phyloP scores from a whole-genome alignment of 768 basidiomycete genomes.

The Mycena crocata region DNA sequence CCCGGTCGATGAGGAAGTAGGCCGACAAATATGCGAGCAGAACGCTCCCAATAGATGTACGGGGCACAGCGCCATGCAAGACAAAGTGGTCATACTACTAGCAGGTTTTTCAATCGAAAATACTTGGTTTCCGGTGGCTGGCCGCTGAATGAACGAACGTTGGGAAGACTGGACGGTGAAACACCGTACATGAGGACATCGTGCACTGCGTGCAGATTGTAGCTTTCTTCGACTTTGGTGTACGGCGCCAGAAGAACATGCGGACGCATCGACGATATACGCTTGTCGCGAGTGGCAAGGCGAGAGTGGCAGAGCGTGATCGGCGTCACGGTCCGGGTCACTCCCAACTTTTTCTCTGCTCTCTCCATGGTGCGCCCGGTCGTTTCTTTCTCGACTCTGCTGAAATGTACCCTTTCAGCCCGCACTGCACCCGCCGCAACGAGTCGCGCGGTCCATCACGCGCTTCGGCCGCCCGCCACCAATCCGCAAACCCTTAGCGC shows the following conservation, averaged over 20 bases:
- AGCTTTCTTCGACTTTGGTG: constrained; percentile 98
- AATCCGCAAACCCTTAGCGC: constrained; percentile 56
- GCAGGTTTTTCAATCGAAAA: constrained; percentile 19
- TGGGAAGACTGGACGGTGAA: constrained; percentile 50
- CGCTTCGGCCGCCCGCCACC: constrained; percentile 68
- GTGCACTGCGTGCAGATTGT: constrained; percentile 92
- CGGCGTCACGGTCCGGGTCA: too few relatives aligned
- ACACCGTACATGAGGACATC: constrained; percentile 88
- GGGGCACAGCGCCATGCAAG: constrained; percentile 90
- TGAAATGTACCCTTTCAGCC: too few relatives aligned
- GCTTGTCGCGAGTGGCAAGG: too few relatives aligned
- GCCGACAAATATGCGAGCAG: constrained; percentile 73
- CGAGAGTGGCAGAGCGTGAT: too few relatives aligned
- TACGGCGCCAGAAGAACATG: constrained; percentile 88
- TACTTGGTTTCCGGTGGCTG: neutral
- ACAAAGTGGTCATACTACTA: constrained; percentile 88
- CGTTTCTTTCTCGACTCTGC: too few relatives aligned
- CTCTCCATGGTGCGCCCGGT: neutral
- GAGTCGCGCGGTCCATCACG: constrained; percentile 45
- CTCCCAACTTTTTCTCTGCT: neutral
- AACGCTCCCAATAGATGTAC: constrained; percentile 86
- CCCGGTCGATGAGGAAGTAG: constrained; percentile 58
- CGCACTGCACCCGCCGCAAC: constrained; percentile 30
- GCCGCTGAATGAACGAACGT: constrained; percentile 55
- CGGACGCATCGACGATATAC: too few relatives aligned